Conservation (phyloP, 768 basidiomycete genomes). For the Lactarius hengduanensis region DNA sequence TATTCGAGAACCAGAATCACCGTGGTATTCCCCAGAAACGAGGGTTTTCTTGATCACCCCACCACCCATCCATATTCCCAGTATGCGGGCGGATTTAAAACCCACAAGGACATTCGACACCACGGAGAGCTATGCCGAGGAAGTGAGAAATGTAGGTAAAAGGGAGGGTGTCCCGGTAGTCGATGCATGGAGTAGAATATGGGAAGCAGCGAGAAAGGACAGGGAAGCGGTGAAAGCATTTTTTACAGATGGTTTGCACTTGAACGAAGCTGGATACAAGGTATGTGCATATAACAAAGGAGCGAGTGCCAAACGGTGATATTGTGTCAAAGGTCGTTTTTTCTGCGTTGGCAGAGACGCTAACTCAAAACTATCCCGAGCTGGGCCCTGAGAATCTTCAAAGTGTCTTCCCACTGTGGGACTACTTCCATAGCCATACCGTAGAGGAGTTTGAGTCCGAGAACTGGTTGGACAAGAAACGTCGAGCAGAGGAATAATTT, state of each 20-base stretch:
- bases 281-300: constrained; percentile 41
- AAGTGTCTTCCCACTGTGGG: constrained; percentile 60
- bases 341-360: constrained; percentile 55
- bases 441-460: constrained; percentile 26
- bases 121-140: constrained; percentile 69
- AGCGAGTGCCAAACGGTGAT: not conserved
- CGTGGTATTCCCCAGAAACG: constrained; percentile 67
- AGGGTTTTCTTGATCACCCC: constrained; percentile 80
- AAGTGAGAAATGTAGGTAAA: constrained; percentile 58
- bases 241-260: constrained; percentile 77
- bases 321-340: constrained; percentile 55
- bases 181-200: constrained; percentile 75
- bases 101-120: constrained; percentile 62
- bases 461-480: constrained; percentile 5
- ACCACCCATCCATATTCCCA: constrained; percentile 72
- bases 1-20: constrained; percentile 60
- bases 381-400: constrained; percentile 63
- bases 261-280: constrained; percentile 70
- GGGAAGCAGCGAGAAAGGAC: constrained; percentile 65
- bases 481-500: not conserved
- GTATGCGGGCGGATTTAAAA: constrained; percentile 50
- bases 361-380: constrained; percentile 60
- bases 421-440: constrained; percentile 28
- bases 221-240: constrained; percentile 52
- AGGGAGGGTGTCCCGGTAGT: constrained; percentile 58